These are phyloP conservation scores for Sporothrix curviconia DNA, from an alignment of 2,329 filamentous ascomycete species.

Conservation along the genomic window DNA sequence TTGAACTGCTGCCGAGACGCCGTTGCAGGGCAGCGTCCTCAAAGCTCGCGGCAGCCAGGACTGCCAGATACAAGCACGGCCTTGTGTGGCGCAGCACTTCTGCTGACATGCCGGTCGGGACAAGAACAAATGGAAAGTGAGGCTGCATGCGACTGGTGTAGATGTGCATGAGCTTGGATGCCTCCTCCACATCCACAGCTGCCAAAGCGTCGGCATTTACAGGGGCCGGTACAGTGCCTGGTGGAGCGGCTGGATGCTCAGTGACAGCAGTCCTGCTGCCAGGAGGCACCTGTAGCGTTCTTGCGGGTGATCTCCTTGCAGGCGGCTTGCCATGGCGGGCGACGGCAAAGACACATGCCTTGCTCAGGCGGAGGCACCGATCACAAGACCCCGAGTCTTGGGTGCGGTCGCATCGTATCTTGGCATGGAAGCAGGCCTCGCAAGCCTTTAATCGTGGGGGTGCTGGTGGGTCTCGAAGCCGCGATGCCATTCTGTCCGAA, in stretches of 20 bases:
- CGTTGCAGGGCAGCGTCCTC: neutral
- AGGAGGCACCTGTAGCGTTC: no score
- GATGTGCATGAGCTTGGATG: neutral
- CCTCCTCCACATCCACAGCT: neutral
- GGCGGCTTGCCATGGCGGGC: conserved; percentile 18
- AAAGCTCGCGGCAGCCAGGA: neutral
- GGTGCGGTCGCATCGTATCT: conserved; percentile 30
- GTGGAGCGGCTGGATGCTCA: no score
- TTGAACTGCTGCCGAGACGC: neutral
- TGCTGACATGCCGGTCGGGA: neutral
- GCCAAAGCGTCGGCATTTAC: no score
- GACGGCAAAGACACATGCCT: conserved; percentile 28
- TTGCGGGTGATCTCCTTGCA: neutral
- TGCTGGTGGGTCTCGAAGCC: neutral
- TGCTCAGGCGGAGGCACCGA: conserved; percentile 28
- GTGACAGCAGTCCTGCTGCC: no score
- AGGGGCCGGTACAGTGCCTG: no score
- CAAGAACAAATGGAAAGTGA: neutral
- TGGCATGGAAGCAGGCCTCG: conserved; percentile 31
- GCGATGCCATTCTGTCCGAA: no score
- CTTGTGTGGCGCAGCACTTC: neutral
- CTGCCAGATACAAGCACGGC: neutral
- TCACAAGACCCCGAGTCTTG: conserved; percentile 30
- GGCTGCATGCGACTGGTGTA: neutral
- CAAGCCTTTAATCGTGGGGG: conserved; percentile 25